A percentile compares a stretch with the other conserved stretches of the same genome.
These are phyloP conservation scores for Sistotremastrum niveocremeum DNA, from an alignment of 768 basidiomycete species.

Conservation along the genomic window DNA sequence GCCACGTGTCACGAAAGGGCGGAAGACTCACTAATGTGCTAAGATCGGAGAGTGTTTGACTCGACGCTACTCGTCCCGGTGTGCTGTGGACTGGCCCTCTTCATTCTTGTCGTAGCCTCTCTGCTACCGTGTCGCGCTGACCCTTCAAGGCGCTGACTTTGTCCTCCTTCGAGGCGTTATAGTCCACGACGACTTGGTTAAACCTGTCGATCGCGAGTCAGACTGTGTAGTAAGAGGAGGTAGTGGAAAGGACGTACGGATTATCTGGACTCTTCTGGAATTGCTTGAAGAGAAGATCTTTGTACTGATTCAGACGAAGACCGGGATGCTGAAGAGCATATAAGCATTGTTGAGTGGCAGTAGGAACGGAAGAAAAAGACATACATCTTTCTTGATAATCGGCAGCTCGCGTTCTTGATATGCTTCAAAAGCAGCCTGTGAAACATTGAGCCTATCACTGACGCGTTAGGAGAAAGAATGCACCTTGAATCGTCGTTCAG, in stretches of 20 bases:
- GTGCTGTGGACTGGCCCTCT: too few species aligned
- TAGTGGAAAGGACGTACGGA: conserved; percentile 42
- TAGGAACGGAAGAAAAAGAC: conserved; percentile 10
- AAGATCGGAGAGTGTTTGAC: too few species aligned
- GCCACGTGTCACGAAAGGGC: too few species aligned
- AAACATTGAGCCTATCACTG: conserved; percentile 1
- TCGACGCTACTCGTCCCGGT: too few species aligned
- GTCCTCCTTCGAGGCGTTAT: conserved; percentile 82
- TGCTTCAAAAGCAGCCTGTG: conserved; percentile 75
- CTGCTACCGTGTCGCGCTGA: conserved; percentile 50
- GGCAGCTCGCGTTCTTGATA: conserved; percentile 83
- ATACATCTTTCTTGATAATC: conserved; percentile 57
- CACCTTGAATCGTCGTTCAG: conserved; percentile 90
- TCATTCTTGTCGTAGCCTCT: conserved; percentile 37
- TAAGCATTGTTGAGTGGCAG: conserved; percentile 6
- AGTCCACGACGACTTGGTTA: conserved; percentile 68
- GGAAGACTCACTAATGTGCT: too few species aligned
- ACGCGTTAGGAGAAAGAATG: conserved; percentile 2
- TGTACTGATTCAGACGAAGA: conserved; percentile 82
- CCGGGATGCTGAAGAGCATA: conserved; percentile 57
- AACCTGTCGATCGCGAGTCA: conserved; percentile 35
- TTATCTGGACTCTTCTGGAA: conserved; percentile 97
- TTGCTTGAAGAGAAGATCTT: conserved; percentile 82
- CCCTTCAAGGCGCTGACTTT: conserved; percentile 62
- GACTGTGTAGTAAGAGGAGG: background rate